Evolutionary conservation across 495 filamentous ascomycete species (phyloP).

Genomic region (Penicillium arizonense): DNA sequence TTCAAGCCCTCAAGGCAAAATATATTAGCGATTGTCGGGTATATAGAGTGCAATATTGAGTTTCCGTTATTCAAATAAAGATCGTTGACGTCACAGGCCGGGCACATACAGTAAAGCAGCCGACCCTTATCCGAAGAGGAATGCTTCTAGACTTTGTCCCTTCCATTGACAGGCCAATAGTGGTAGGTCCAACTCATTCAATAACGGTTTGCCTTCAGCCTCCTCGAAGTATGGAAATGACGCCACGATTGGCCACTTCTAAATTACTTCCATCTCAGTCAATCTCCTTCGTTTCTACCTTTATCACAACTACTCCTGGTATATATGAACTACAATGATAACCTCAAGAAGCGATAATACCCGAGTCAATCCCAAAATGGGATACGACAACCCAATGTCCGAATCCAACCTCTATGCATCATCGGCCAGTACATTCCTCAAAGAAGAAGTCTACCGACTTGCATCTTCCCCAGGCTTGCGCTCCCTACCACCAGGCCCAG

Average conservation of each 20-base stretch:
- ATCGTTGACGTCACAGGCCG: background rate
- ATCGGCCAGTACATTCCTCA: constrained; percentile 21
- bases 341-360: background rate
- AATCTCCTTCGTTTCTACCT: background rate
- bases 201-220: background rate
- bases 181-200: background rate
- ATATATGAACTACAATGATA: background rate
- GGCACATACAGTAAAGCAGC: no score
- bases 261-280: background rate
- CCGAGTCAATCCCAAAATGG: background rate
- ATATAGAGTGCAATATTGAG: background rate
- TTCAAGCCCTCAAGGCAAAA: no score
- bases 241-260: constrained; percentile 1
- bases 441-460: constrained; percentile 29
- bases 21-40: no score
- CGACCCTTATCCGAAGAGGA: background rate
- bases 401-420: constrained; percentile 4
- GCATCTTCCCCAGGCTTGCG: constrained; percentile 25
- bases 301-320: background rate
- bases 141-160: background rate
- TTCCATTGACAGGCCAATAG: background rate
- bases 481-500: constrained; percentile 21
- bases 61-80: background rate
- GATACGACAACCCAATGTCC: background rate
- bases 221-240: background rate